Evolutionary conservation across 108 stramenopile genomes (phyloP), one percentile per base, ranked within the genome.

Genomic region (Pseudonitzschia pungens): DNA sequence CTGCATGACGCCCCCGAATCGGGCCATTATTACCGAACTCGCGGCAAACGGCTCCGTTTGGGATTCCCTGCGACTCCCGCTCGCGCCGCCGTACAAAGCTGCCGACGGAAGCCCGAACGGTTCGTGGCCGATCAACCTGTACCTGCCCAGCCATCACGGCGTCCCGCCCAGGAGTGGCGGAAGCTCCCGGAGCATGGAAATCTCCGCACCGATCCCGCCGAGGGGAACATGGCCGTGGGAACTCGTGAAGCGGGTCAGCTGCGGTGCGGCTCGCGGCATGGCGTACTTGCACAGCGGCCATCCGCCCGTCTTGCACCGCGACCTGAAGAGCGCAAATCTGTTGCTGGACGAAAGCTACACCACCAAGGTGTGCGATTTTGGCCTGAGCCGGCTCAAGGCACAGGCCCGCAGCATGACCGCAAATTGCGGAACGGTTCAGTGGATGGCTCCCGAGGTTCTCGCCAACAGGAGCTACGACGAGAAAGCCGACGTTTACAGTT

Each of bases 281-380:
- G 84, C 88, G 11, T 98, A 98, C 76, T 73, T 98, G 55, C 98
- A 98, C 74, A 80, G 89, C 48, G 91, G 93, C 0, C 79, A 82
- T 28, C 96, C 94, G 22, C 95, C 95, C 9, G 94, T 98, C 18
- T 72, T 97, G 31, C 98, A 98, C 80, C 81, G 98, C 32, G 98
- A 98, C 72, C 77, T 98, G 44, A 98, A 98, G 79, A 82, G 83
- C 57, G 82, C 93, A 22, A 98, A 98, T 73, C 77, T 98, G 10
- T 80, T 98, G 28, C 66, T 97, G 28, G 92, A 96, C 72, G 89
- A 94, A 21, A 85, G 79, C 18, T 96, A 92, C 64, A 91, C 84
- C 10, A 87, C 92, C n/a, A 97, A 97, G 70, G 89, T 98, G 10
- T 93, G 94, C 45, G 98, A 98, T 71, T 97, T 98, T 79, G 98